A percentile compares a stretch with the other conserved stretches of the same genome.
Evolutionary conservation across 2,329 filamentous ascomycete genomes (phyloP).

Genomic region (Allantophomopsis cytisporea): DNA sequence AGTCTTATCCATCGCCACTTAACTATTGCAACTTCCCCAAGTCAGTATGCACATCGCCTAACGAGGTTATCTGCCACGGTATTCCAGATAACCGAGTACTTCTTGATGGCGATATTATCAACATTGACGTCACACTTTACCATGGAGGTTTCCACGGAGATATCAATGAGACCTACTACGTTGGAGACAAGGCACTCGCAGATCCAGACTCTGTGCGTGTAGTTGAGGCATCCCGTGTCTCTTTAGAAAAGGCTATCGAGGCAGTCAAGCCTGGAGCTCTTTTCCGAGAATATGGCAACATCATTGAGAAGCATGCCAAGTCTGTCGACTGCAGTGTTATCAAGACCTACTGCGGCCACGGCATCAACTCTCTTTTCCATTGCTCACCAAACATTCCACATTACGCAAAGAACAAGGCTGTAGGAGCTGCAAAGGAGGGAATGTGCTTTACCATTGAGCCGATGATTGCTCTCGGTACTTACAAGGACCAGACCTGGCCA

Average conservation of each 20-base stretch:
- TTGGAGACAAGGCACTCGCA: slow-evolving; percentile 73
- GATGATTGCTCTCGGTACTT: slow-evolving; percentile 89
- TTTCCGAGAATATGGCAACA: slow-evolving; percentile 85
- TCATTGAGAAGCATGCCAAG: slow-evolving; percentile 94
- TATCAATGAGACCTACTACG: slow-evolving; percentile 97
- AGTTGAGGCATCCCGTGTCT: slow-evolving; percentile 81
- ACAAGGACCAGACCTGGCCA: slow-evolving; percentile 91
- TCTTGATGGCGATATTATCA: slow-evolving; percentile 88
- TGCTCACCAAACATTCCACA: slow-evolving; percentile 89
- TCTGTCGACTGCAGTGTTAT: slow-evolving; percentile 76
- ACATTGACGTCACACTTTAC: slow-evolving; percentile 91
- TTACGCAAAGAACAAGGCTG: slow-evolving; percentile 96
- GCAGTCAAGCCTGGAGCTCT: slow-evolving; percentile 86
- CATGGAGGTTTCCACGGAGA: slow-evolving; percentile 93
- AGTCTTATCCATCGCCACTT: slow-evolving; percentile 90
- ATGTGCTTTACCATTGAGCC: slow-evolving; percentile 99
- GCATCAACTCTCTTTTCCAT: slow-evolving; percentile 89
- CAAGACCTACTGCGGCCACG: slow-evolving; percentile 91
- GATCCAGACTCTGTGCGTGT: slow-evolving; percentile 82
- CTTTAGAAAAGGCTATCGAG: slow-evolving; percentile 80
- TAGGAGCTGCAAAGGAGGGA: slow-evolving; percentile 83
- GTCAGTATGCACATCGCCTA: slow-evolving; percentile 90
- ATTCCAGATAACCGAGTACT: slow-evolving; percentile 86
- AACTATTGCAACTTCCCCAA: slow-evolving; percentile 97
- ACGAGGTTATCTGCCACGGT: slow-evolving; percentile 97